Evolutionary conservation across 768 basidiomycete genomes (phyloP).

Genomic region (Cystofilobasidium bisporidii): DNA sequence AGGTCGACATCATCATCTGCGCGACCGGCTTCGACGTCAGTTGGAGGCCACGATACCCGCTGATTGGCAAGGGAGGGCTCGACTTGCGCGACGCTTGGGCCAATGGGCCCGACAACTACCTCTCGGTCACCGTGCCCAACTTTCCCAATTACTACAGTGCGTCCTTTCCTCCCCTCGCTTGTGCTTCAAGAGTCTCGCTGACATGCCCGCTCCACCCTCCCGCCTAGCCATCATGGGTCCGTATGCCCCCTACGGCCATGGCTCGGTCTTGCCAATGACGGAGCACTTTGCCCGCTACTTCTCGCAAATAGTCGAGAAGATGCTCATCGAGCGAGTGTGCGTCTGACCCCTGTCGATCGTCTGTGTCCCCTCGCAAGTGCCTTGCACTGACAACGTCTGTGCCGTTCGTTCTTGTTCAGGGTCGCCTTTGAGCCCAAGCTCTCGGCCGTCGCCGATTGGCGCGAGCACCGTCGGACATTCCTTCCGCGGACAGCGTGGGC

Average conservation of each 20-base stretch:
- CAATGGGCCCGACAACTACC: conserved; percentile 22
- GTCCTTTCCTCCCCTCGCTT: background rate
- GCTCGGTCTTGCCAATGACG: background rate
- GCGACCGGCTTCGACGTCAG: conserved; percentile 52
- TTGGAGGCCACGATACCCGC: conserved; percentile 28
- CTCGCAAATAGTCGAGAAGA: background rate
- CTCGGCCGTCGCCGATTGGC: background rate
- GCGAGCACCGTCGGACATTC: background rate
- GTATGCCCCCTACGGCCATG: background rate
- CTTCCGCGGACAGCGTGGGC: conserved; percentile 31
- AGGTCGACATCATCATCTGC: conserved; percentile 55
- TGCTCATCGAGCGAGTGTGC: conserved; percentile 4
- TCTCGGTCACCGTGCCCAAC: conserved; percentile 26
- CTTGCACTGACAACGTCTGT: no score
- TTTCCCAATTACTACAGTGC: conserved; percentile 29
- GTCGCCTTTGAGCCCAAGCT: conserved; percentile 1
- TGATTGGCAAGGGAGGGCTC: conserved; percentile 25
- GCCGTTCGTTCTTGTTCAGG: no score
- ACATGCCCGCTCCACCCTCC: background rate
- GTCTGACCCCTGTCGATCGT: no score
- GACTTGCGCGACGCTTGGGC: conserved; percentile 30
- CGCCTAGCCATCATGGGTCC: conserved; percentile 6
- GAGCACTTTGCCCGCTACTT: background rate
- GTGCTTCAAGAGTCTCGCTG: background rate
- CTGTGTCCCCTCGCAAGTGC: no score